Evolutionary conservation across 1,139 yeast genomes (phyloP).

Genomic region (Taphrina pruni): DNA sequence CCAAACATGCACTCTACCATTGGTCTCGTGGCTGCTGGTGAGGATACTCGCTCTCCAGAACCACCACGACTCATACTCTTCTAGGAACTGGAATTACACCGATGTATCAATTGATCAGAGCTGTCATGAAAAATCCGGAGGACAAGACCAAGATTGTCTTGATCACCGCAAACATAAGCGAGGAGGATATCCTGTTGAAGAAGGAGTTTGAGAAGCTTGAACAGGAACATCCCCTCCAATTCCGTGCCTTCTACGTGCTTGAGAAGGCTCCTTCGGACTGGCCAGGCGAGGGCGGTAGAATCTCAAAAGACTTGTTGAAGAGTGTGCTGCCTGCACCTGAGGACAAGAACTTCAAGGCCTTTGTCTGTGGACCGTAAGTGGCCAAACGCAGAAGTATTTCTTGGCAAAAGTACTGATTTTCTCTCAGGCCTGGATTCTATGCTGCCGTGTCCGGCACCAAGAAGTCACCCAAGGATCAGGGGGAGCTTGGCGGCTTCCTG

Average conservation of each 20-base stretch:
- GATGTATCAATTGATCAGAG: constrained; percentile 74
- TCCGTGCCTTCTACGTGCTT: constrained; percentile 77
- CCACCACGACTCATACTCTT: not conserved
- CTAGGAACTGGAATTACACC: constrained; percentile 83
- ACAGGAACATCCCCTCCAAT: constrained; percentile 71
- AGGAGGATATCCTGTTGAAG: constrained; percentile 77
- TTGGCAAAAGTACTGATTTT: not conserved
- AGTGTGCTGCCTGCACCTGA: constrained; percentile 63
- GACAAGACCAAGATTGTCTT: constrained; percentile 86
- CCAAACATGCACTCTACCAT: constrained; percentile 81
- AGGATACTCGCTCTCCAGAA: not conserved
- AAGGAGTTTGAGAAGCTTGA: constrained; percentile 73
- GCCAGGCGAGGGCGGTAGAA: constrained; percentile 68
- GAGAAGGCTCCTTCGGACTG: constrained; percentile 65
- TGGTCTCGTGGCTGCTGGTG: constrained; percentile 90
- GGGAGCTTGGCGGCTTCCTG: constrained; percentile 86
- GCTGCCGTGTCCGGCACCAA: constrained; percentile 85
- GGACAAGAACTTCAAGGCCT: constrained; percentile 68
- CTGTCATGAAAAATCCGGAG: constrained; percentile 69
- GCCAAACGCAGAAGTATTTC: not conserved
- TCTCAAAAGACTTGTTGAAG: constrained; percentile 69
- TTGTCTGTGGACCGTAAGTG: constrained; percentile 79
- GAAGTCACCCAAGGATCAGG: constrained; percentile 88
- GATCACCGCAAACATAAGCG: constrained; percentile 78
- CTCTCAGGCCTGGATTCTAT: constrained; percentile 58